Percentiles rank a stretch among this genome's conserved stretches.
Evolutionary conservation across 805 yeast species (phyloP).

Genomic region (Maudiozyma saulgeensis): DNA sequence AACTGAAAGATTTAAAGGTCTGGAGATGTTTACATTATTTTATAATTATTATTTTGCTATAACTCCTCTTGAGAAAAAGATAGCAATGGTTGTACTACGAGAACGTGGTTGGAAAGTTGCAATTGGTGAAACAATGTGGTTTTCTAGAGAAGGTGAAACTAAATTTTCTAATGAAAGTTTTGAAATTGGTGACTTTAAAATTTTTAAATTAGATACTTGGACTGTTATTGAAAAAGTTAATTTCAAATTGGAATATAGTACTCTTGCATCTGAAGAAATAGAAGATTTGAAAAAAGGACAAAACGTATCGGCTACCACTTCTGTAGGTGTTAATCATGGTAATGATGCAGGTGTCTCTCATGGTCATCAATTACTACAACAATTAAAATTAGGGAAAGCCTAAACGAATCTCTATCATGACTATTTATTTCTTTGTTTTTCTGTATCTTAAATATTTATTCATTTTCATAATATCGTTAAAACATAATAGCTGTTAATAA

Average conservation of each 20-base stretch:
- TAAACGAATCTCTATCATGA: neutral
- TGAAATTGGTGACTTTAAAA: constrained; percentile 36
- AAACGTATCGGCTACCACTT: neutral
- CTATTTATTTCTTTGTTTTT: neutral
- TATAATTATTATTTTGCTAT: constrained; percentile 37
- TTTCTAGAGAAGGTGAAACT: constrained; percentile 32
- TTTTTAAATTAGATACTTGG: constrained; percentile 38
- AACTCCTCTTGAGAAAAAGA: constrained; percentile 33
- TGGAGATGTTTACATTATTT: constrained; percentile 33
- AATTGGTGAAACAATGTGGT: constrained; percentile 29
- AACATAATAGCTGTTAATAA: neutral
- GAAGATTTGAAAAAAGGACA: neutral
- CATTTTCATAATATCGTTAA: neutral
- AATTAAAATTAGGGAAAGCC: constrained; percentile 19
- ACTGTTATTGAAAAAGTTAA: constrained; percentile 33
- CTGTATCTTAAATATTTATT: constrained; percentile 1
- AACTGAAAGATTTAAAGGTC: constrained; percentile 20
- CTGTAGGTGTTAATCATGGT: neutral
- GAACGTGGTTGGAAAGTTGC: constrained; percentile 34
- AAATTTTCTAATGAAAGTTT: constrained; percentile 32
- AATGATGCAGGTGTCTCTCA: constrained; percentile 9
- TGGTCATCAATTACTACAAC: constrained; percentile 26
- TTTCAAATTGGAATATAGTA: constrained; percentile 31
- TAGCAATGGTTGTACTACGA: constrained; percentile 28
- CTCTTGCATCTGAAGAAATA: constrained; percentile 8